Evolutionary conservation across 2,329 filamentous ascomycete genomes (phyloP), one percentile per base, ranked within the genome.

Genomic region (Nemania serpens): DNA sequence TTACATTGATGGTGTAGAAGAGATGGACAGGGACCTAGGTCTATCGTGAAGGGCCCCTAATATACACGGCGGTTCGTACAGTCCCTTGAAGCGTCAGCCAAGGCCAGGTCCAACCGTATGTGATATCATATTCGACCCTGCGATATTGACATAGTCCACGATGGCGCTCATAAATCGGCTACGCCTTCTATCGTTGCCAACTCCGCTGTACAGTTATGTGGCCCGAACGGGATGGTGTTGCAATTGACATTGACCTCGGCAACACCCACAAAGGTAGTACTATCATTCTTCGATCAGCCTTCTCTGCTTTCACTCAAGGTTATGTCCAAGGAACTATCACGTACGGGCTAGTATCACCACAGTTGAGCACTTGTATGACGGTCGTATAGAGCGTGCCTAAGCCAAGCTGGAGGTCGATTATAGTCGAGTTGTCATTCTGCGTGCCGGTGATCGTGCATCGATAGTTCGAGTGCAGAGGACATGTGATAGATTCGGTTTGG

Each of bases 391-490:
- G 46, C 12, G 12, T 54, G 7, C 57, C 48, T 25, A 63, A 18
- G 15, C 61, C 61, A 18, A 63, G 12, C 48, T 63, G 61, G 46
- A 63, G 29, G 12, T 63, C 61, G 52, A 63, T 63, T 9, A 60
- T 46, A 3, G 61, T 63, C 52, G 61, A 63, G 29, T 60, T 57
- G 20, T 63, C 61, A 43, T n/a, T 60, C 56, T 56, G 18, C 36
- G 61, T 63, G 48, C 61, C 61, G 52, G 56, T 46, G 3, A 63
- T 56, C 2, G 57, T 60, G 52, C 61, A 63, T 13, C 61, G 52
- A 13, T 63, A 63, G 37, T 63, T 63, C 4, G 61, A 63, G 37
- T 63, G 61, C 43, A 63, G 22, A 33, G 61, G 52, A 46, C 61
- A 63, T 6, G 48, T 49, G 7, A 63, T 43, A 2, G 52, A 36